Base-by-base conservation (phyloP, 2,329 filamentous ascomycete genomes). In the Neonectria coccinea region DNA sequence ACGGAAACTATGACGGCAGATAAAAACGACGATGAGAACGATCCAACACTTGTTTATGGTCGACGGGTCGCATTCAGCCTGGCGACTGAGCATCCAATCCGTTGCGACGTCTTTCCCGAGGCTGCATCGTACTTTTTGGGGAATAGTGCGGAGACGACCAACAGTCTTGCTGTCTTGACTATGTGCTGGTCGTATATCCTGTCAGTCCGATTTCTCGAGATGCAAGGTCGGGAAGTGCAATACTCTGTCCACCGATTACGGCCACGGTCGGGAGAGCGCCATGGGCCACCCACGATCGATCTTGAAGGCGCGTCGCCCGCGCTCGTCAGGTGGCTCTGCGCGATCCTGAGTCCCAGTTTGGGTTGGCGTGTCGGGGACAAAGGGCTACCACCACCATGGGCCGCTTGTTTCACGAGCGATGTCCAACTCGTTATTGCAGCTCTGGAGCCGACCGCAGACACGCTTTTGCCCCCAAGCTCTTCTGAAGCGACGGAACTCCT, bases 121-220 rank as follows among this genome's bases (percentile, higher is more conserved):
- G 36, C 36, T 41, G 53, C 20, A 14, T 57, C 39, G 11, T 22
- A 11, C 16, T 44, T 31, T 27, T 11, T 47, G 33, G 25, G 53
- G 11, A 2, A 42, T 9, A 29, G 9, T 22, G 9, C 50, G 1
- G 42, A 59, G 6, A 64, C 29, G 39, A 55, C 25, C 1, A 56
- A 4, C n/a, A 64, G 56, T 51, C 61, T 64, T 0, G 44, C 20
- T n/a, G 4, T 64, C 33, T 11, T 64, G 11, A 51, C 59, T n/a
- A 64, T 64, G 29, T 64, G 51, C 42, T 64, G 29, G 56, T 64
- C 36, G 11, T 59, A 64, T 14, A 64, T 64, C 42, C 27, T 64
- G 18, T 55, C 36, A 0, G 33, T 44, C 44, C 27, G 44, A 45
- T 33, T 64, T 51, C 61, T 64, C n/a, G 51, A 64, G 20, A 59